Evolutionary conservation across 2,329 filamentous ascomycete genomes (phyloP), one percentile per base, ranked within the genome.

Genomic region (Curvularia hawaiiensis): DNA sequence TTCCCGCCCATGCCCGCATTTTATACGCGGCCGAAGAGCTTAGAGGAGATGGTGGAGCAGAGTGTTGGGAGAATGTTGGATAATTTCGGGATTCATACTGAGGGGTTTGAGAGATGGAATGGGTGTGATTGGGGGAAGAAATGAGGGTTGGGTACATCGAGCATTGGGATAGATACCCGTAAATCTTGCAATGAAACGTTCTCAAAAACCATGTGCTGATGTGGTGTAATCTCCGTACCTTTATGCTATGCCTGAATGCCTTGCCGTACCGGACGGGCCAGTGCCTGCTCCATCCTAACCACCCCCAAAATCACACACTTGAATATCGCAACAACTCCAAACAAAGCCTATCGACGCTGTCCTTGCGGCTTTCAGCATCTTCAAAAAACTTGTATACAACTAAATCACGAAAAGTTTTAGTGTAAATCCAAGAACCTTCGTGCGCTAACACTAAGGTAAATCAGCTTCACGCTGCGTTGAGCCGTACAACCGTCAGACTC

Each of bases 61-160:
- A 28, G 41, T 44, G 41, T 44, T 28, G 41, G 41, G 41, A 28
- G 41, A 3, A 44, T 44, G 41, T 28, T 44, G 41, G 41, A 44
- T 44, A 14, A 8, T 6, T 44, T 44, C 10, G 41, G 41, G 4
- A 44, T 44, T 28, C 41, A 44, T 44, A 44, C 41, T 7, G 41
- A 44, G 6, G 41, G 41, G 41, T 44, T 44, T 44, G 41, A 44
- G 24, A 44, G 41, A 14, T 44, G 41, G 41, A 44, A 44, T 44
- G 41, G 41, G 2, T 44, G 41, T 28, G 41, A 44, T 28, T 44
- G 41, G 41, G n/a, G 7, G 14, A 43, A 43, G 22, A 43, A 43
- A 26, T 43, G 40, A 40, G 18, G 9, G 9, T 12, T 40, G 38
- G n/a, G n/a, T 22, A 9, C 38, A 22, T 20, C 22, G 18, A 26